phyloP scores from a whole-genome alignment of 441 rosid species.

The Gossypium schwendimanii region DNA sequence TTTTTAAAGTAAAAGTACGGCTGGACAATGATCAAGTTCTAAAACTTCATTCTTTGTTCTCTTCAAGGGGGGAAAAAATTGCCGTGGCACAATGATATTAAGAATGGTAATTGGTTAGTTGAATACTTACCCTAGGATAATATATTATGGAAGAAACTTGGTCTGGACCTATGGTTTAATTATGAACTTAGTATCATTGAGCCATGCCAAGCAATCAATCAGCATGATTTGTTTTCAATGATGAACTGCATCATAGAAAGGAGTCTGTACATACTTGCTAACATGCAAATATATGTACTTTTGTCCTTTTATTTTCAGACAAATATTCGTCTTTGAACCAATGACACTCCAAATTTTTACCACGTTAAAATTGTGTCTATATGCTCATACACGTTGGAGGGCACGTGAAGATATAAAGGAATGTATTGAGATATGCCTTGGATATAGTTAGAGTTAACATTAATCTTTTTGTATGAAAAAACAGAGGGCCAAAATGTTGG shows the following conservation, averaged over 20 bases:
- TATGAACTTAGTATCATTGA: background rate
- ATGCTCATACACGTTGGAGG: background rate
- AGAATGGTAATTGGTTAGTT: background rate
- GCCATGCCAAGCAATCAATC: conserved; percentile 5
- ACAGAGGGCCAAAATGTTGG: background rate
- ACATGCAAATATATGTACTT: background rate
- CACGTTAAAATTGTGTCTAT: background rate
- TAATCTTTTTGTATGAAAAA: background rate
- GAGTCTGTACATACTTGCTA: background rate
- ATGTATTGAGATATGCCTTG: background rate
- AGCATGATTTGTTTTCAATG: background rate
- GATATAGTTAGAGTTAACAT: background rate
- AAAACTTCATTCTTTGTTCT: background rate
- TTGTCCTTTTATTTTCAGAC: background rate
- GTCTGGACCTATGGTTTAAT: background rate
- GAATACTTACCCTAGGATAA: background rate
- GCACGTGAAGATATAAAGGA: background rate
- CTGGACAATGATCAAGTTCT: background rate
- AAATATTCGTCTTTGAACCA: background rate
- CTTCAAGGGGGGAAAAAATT: background rate
- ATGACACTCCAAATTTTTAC: background rate
- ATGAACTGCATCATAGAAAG: background rate
- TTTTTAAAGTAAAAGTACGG: background rate
- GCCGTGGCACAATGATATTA: background rate
- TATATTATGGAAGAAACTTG: background rate